Evolutionary conservation across 208 protist species (phyloP).

Genomic region (Kentomonas sorsogonicus): DNA sequence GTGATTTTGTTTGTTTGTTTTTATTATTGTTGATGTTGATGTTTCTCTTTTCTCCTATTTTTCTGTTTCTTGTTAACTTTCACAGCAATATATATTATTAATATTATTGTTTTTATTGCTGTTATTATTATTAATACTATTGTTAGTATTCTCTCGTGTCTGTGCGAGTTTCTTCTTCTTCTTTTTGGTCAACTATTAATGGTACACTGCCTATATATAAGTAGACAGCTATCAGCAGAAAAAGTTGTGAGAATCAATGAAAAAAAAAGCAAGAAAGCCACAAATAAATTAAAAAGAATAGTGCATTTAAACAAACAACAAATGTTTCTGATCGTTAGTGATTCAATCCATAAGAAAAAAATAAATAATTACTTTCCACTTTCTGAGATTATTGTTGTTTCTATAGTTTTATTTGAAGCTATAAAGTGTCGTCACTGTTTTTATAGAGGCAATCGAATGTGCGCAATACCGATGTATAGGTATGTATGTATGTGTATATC

Average conservation of each 20-base stretch:
- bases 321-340: constrained; percentile 10
- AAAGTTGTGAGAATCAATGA: constrained; percentile 12
- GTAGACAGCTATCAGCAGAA: not conserved
- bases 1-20: not conserved
- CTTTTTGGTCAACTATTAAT: too few species aligned
- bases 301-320: constrained; percentile 12
- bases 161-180: too few species aligned
- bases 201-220: too few species aligned
- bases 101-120: too few species aligned
- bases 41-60: too few species aligned
- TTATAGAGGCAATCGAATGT: too few species aligned
- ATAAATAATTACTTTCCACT: constrained; percentile 11
- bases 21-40: constrained; percentile 20
- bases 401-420: not conserved
- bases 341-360: not conserved
- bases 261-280: constrained; percentile 21
- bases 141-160: too few species aligned
- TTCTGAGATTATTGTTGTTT: not conserved
- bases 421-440: constrained; percentile 1
- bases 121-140: too few species aligned
- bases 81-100: too few species aligned
- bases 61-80: too few species aligned
- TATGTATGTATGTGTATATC: too few species aligned
- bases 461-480: too few species aligned
- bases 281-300: constrained; percentile 19